phyloP scores from a whole-genome alignment of 2,329 filamentous ascomycete species.

The Stagonosporopsis cucurbitacearum region DNA sequence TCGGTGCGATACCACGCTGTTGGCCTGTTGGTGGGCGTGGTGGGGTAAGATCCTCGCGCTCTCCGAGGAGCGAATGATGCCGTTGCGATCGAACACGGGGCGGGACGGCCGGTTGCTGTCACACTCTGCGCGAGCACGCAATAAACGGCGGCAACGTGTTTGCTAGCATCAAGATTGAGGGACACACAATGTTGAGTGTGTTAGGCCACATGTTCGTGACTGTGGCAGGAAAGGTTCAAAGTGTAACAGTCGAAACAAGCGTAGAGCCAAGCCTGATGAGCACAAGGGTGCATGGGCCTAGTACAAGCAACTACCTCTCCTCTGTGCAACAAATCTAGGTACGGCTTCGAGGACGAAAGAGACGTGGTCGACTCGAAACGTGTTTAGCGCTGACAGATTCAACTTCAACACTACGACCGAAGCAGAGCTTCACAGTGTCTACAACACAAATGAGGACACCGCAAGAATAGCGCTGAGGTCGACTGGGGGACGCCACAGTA shows the following conservation, averaged over 20 bases:
- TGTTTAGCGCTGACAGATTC: no score
- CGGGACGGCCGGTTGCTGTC: conserved; percentile 5
- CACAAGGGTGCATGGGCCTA: not conserved
- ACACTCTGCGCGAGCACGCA: conserved; percentile 2
- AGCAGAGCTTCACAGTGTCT: no score
- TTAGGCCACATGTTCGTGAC: not conserved
- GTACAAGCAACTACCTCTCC: no score
- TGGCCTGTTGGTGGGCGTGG: not conserved
- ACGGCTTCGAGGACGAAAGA: not conserved
- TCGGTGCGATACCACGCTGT: conserved; percentile 9
- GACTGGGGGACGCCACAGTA: no score
- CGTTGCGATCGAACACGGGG: conserved; percentile 10
- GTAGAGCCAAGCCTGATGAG: not conserved
- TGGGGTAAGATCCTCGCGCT: conserved; percentile 16
- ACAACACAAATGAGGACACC: no score
- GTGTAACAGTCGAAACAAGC: conserved; percentile 11
- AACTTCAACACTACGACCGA: no score
- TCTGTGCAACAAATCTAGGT: not conserved
- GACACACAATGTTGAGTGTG: not conserved
- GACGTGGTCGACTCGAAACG: no score
- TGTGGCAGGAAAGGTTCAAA: not conserved
- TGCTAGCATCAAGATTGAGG: not conserved
- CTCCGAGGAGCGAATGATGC: conserved; percentile 12
- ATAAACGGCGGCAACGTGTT: not conserved
- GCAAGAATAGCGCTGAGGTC: no score